Base-by-base conservation (phyloP, 2,329 filamentous ascomycete genomes). In the Tolypocladium inflatum region DNA sequence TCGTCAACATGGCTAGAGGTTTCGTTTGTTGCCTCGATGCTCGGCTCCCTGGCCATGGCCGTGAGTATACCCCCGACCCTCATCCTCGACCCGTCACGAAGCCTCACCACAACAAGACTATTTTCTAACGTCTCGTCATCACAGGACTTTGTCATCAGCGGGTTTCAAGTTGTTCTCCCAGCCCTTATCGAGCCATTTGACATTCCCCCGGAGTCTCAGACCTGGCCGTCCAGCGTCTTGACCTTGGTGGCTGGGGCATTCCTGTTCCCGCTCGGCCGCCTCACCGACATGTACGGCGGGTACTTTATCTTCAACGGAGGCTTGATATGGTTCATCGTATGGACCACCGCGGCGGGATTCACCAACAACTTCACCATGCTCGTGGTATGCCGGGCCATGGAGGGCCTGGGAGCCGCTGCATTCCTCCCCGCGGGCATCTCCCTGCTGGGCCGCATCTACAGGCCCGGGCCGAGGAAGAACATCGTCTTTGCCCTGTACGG, bases 111-210 rank as follows among this genome's bases (percentile, higher is more conserved):
- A 21, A 33, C 26, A 37, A 35, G 4, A 2, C 15, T 15, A n/a
- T 37, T 52, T 11, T 15, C 39, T 38, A 21, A 43, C 43, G 58
- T 15, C 30, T 33, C 55, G 21, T 59, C 39, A 35, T 35, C 35
- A 33, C 37, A 83, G 78, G 88, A 90, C 70, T 91, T 86, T 70
- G 86, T 87, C 67, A 81, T 91, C 45, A 88, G 86, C 56, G 89
- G 89, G 19, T 92, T 91, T 67, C 80, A 79, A 54, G 85, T 88
- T 63, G 81, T 91, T 33, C 73, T 91, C 1, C 89, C 89, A 1
- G 82, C 82, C 0, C 71, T 93, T 15, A 76, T 83, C 35, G 68
- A 72, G 43, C 78, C 83, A 5, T 77, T 92, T 9, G 61, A 84
- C 54, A 90, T 92, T 53, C 83, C 88, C 0, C 77, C 68, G 66